Conservation (phyloP, 306 rosid species). For the Calophaca sinica region DNA sequence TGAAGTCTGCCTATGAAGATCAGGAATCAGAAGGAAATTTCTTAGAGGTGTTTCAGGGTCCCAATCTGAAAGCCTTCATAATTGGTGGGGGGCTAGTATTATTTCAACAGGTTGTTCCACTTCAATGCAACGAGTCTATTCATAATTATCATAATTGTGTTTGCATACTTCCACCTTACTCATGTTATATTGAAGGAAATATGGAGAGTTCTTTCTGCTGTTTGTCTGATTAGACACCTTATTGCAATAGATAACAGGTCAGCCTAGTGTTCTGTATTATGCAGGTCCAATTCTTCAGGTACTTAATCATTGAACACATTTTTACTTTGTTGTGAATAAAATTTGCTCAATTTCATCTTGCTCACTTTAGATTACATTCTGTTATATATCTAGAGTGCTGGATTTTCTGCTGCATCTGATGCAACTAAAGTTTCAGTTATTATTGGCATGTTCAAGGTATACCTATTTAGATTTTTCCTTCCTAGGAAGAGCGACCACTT, state of each 20-base stretch:
- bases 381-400: slow-evolving; percentile 75
- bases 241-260: slow-evolving; percentile 90
- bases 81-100: slow-evolving; percentile 94
- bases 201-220: slow-evolving; percentile 37
- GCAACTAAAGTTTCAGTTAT: slow-evolving; percentile 95
- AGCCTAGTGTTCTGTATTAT: slow-evolving; percentile 95
- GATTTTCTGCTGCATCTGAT: slow-evolving; percentile 94
- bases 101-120: slow-evolving; percentile 84
- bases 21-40: slow-evolving; percentile 84
- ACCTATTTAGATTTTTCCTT: slow-evolving; percentile 34
- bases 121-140: slow-evolving; percentile 31
- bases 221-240: slow-evolving; percentile 53
- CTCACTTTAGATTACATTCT: slow-evolving; percentile 38
- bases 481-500: slow-evolving; percentile 21
- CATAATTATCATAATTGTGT: slow-evolving; percentile 22
- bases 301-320: slow-evolving; percentile 41
- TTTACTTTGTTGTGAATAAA: slow-evolving; percentile 25
- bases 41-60: slow-evolving; percentile 93
- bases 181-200: slow-evolving; percentile 43
- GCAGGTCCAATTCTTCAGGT: slow-evolving; percentile 98
- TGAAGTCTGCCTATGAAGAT: slow-evolving; percentile 75
- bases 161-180: slow-evolving; percentile 30
- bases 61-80: slow-evolving; percentile 86
- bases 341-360: slow-evolving; percentile 37
- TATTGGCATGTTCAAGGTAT: slow-evolving; percentile 92